A percentile compares a stretch with the other conserved stretches of the same genome.
Evolutionary conservation across 1,284 basidiomycete species (phyloP).

Genomic region (Marasmius sp.): DNA sequence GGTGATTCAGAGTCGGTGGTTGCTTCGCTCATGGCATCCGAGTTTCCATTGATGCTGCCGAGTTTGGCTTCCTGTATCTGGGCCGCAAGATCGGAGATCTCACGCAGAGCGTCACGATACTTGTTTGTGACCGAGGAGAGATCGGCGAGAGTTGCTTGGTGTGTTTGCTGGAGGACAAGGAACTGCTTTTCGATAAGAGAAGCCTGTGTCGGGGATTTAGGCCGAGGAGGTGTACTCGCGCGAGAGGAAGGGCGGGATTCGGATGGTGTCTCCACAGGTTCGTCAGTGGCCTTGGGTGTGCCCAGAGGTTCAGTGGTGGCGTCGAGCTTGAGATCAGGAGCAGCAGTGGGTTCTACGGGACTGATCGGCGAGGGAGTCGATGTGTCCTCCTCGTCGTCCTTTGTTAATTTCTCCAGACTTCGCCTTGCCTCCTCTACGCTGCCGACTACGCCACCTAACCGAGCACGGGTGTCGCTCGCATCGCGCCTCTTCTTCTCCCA

Average conservation of each 20-base stretch:
- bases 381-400: constrained; percentile 22
- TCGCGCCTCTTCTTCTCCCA: constrained; percentile 72
- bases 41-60: constrained; percentile 30
- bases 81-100: constrained; percentile 83
- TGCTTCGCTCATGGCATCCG: constrained; percentile 16
- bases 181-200: constrained; percentile 55
- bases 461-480: constrained; percentile 60
- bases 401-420: constrained; percentile 44
- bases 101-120: constrained; percentile 85
- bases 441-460: constrained; percentile 64
- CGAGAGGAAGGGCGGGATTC: background rate
- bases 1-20: constrained; percentile 29
- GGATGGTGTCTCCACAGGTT: background rate
- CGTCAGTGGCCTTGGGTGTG: background rate
- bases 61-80: constrained; percentile 83
- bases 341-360: constrained; percentile 1
- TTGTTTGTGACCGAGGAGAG: constrained; percentile 76
- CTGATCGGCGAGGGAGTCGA: constrained; percentile 5
- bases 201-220: constrained; percentile 11
- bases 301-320: background rate
- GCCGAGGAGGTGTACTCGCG: background rate
- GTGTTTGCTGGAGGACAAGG: constrained; percentile 68
- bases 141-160: constrained; percentile 77
- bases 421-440: constrained; percentile 73
- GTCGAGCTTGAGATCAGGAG: background rate